These are phyloP conservation scores for Geotrichum candidum DNA, from an alignment of 1,139 yeast species.

Conservation along the genomic window DNA sequence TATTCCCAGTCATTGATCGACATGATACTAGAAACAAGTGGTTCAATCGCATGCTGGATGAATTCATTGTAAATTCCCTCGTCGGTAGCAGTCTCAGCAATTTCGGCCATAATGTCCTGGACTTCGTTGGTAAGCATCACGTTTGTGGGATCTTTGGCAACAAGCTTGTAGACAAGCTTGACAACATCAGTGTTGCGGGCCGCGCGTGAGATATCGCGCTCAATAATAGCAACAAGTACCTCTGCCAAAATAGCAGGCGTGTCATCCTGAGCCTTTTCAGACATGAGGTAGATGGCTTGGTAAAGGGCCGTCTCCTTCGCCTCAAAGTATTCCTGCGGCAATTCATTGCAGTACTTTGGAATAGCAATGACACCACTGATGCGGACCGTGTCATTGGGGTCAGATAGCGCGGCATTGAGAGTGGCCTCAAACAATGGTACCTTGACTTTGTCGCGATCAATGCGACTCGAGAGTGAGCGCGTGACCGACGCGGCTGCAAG, in stretches of 20 bases:
- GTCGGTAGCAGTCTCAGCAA: constrained; percentile 46
- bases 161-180: constrained; percentile 54
- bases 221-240: constrained; percentile 52
- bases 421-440: constrained; percentile 21
- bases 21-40: constrained; percentile 40
- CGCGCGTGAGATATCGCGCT: constrained; percentile 38
- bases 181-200: constrained; percentile 42
- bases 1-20: constrained; percentile 28
- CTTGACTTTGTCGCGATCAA: constrained; percentile 15
- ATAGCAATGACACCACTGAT: constrained; percentile 24
- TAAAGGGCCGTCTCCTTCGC: constrained; percentile 12
- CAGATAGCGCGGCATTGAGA: constrained; percentile 19
- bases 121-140: constrained; percentile 54
- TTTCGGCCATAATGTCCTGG: constrained; percentile 56
- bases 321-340: constrained; percentile 18
- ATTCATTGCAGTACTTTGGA: constrained; percentile 19
- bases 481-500: constrained; percentile 22
- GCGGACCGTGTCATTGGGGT: constrained; percentile 21
- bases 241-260: constrained; percentile 74
- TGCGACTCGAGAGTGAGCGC: constrained; percentile 17
- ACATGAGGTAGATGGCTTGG: constrained; percentile 41
- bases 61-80: constrained; percentile 38
- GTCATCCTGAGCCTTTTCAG: constrained; percentile 71
- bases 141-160: constrained; percentile 71
- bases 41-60: constrained; percentile 51